These are phyloP conservation scores for Phyllosticta paracitricarpa DNA, from an alignment of 2,329 filamentous ascomycete species.

Conservation along the genomic window DNA sequence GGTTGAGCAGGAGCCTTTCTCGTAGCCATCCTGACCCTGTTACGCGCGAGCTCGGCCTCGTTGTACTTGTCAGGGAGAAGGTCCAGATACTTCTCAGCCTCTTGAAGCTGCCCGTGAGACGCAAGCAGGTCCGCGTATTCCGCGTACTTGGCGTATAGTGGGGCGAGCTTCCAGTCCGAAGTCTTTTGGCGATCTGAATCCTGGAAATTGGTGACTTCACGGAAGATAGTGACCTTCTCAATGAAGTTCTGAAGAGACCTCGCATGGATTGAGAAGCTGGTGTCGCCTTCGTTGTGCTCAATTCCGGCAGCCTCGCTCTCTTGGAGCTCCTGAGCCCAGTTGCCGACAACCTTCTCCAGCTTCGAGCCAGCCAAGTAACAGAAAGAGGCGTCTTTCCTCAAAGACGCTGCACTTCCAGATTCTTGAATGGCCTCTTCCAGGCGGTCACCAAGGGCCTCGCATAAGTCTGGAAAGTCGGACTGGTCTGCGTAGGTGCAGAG, in stretches of 20 bases:
- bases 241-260: conserved; percentile 85
- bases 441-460: conserved; percentile 86
- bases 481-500: conserved; percentile 92
- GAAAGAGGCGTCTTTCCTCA: conserved; percentile 84
- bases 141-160: conserved; percentile 87
- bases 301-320: conserved; percentile 71
- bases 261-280: conserved; percentile 85
- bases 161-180: conserved; percentile 78
- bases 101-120: conserved; percentile 72
- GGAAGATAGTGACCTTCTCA: conserved; percentile 96
- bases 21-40: conserved; percentile 75
- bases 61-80: conserved; percentile 76
- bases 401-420: conserved; percentile 24
- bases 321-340: conserved; percentile 85
- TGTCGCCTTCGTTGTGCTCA: conserved; percentile 59
- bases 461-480: conserved; percentile 85
- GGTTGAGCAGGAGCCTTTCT: conserved; percentile 46
- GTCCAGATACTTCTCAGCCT: conserved; percentile 85
- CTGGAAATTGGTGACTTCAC: conserved; percentile 82
- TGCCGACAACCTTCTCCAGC: conserved; percentile 89
- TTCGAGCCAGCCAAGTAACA: conserved; percentile 95
- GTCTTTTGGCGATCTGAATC: conserved; percentile 63
- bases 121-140: conserved; percentile 96
- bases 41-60: conserved; percentile 76
- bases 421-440: conserved; percentile 58